Percentiles rank a stretch among this genome's conserved stretches.
Conservation (phyloP, 495 filamentous ascomycete genomes). For the Evernia prunastri region DNA sequence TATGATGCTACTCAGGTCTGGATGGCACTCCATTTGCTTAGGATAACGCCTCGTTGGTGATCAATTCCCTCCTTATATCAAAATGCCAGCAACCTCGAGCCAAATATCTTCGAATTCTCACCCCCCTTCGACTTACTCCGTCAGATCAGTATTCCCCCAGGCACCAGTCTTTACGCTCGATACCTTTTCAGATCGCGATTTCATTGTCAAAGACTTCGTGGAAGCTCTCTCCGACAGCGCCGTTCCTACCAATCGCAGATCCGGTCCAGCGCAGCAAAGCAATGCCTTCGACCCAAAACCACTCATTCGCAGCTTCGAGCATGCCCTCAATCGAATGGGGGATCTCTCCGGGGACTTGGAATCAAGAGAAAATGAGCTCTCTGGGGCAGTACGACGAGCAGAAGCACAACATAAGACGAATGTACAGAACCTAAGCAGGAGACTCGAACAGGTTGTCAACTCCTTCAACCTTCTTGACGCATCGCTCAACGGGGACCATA, state of each 20-base stretch:
- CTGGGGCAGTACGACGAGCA: conserved; percentile 80
- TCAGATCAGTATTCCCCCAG: conserved; percentile 64
- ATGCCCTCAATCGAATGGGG: conserved; percentile 70
- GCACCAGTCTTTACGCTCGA: conserved; percentile 79
- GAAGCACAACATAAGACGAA: conserved; percentile 89
- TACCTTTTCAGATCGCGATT: conserved; percentile 79
- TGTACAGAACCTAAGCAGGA: conserved; percentile 72
- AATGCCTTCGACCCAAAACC: conserved; percentile 91
- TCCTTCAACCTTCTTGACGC: conserved; percentile 85
- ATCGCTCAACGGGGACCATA: conserved; percentile 56
- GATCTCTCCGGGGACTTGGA: conserved; percentile 81
- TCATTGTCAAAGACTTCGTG: conserved; percentile 96
- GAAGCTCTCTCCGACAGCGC: conserved; percentile 85
- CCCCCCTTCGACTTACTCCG: conserved; percentile 32
- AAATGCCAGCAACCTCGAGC: conserved; percentile 24
- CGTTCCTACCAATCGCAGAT: conserved; percentile 66
- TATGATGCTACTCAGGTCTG: background rate
- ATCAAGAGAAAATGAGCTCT: conserved; percentile 78
- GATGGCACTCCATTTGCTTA: background rate
- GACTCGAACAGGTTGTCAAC: conserved; percentile 83
- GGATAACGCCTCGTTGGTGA: background rate
- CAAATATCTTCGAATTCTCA: conserved; percentile 23
- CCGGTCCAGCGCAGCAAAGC: conserved; percentile 52
- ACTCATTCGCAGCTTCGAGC: conserved; percentile 90
- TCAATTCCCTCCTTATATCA: background rate